phyloP scores from a whole-genome alignment of 176 grass and related monocot species.

The Ananas comosus region DNA sequence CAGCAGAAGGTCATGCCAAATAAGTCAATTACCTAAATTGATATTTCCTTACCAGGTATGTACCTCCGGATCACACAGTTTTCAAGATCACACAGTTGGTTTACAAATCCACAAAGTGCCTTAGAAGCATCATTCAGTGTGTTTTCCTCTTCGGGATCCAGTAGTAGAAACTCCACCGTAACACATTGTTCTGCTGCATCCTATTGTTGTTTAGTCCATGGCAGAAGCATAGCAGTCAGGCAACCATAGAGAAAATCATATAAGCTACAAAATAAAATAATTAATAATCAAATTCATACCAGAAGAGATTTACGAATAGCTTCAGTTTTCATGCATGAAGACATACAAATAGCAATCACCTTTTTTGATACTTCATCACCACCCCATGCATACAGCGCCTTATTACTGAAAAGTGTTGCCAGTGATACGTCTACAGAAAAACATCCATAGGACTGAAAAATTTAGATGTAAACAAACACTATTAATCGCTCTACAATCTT shows the following conservation, averaged over 20 bases:
- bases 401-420: slow-evolving; percentile 55
- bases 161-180: slow-evolving; percentile 66
- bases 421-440: slow-evolving; percentile 42
- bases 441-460: slow-evolving; percentile 7
- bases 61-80: slow-evolving; percentile 69
- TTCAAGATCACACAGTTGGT: slow-evolving; percentile 73
- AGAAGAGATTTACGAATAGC: slow-evolving; percentile 62
- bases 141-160: slow-evolving; percentile 41
- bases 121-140: slow-evolving; percentile 22
- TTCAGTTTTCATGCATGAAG: slow-evolving; percentile 33
- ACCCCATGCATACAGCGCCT: slow-evolving; percentile 69
- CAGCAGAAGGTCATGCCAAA: background rate
- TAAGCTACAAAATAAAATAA: background rate
- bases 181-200: slow-evolving; percentile 82
- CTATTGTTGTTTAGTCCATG: slow-evolving; percentile 27
- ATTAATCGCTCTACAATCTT: slow-evolving; percentile 1
- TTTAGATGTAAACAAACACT: slow-evolving; percentile 2
- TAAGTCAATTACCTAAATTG: background rate
- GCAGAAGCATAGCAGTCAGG: background rate
- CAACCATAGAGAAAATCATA: background rate
- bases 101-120: slow-evolving; percentile 30
- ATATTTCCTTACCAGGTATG: slow-evolving; percentile 44
- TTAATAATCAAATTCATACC: slow-evolving; percentile 28
- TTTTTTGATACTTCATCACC: slow-evolving; percentile 77
- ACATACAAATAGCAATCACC: slow-evolving; percentile 70